These are phyloP conservation scores for Xylariomycetidae sp. DNA, from an alignment of 2,329 filamentous ascomycete species.

Conservation along the genomic window DNA sequence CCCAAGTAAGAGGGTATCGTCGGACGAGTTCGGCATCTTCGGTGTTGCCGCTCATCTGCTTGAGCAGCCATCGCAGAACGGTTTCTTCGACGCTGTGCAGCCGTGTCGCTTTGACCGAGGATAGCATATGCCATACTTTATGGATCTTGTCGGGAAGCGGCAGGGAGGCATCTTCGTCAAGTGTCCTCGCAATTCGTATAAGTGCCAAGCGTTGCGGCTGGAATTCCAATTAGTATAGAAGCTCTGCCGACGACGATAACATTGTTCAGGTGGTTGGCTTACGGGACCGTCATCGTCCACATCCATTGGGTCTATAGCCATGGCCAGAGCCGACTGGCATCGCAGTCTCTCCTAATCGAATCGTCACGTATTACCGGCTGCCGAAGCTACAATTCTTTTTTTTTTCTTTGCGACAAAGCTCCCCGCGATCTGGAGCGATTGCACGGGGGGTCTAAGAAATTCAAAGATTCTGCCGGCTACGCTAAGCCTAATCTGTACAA, in stretches of 20 bases:
- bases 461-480: conserved; percentile 14
- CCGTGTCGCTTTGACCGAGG: conserved; percentile 32
- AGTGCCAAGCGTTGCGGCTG: conserved; percentile 32
- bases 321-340: conserved; percentile 13
- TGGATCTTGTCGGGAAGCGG: conserved; percentile 41
- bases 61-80: conserved; percentile 57
- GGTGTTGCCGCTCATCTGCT: conserved; percentile 48
- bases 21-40: conserved; percentile 45
- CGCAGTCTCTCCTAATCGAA: conserved; percentile 6
- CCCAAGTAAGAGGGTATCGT: conserved; percentile 54
- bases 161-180: conserved; percentile 45
- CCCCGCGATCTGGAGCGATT: conserved; percentile 17
- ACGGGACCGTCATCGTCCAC: conserved; percentile 16
- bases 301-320: conserved; percentile 20
- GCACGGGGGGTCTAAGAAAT: background rate
- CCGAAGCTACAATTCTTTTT: too few relatives aligned
- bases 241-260: background rate
- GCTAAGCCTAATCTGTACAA: conserved; percentile 5
- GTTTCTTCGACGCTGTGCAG: conserved; percentile 52
- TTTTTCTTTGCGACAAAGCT: conserved; percentile 11
- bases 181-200: conserved; percentile 46
- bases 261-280: conserved; percentile 1
- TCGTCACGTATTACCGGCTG: too few relatives aligned
- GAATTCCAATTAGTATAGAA: too few relatives aligned
- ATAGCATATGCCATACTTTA: conserved; percentile 43